These are phyloP conservation scores for Termitomyces sp. DNA, from an alignment of 768 basidiomycete genomes.

Conservation along the genomic window DNA sequence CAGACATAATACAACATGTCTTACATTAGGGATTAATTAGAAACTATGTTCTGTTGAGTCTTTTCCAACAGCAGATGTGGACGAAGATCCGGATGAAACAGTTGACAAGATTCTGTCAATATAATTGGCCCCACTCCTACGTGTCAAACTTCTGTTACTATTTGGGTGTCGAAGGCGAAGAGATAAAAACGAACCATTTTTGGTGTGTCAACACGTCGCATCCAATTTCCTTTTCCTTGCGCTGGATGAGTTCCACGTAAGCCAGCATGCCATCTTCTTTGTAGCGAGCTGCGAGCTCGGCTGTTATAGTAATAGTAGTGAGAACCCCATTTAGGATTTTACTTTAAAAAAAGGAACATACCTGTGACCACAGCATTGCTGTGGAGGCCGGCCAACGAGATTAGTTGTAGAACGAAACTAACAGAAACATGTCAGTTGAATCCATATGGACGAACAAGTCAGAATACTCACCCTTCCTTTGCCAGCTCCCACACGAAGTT, in stretches of 20 bases:
- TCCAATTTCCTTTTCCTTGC: conserved; percentile 82
- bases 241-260: conserved; percentile 83
- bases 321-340: not conserved
- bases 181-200: conserved; percentile 60
- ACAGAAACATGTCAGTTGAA: conserved; percentile 4
- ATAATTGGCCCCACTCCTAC: conserved; percentile 87
- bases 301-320: conserved; percentile 25
- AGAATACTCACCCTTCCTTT: conserved; percentile 63
- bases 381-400: conserved; percentile 89
- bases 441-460: not conserved
- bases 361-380: conserved; percentile 75
- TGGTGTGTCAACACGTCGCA: conserved; percentile 92
- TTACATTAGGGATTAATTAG: conserved; percentile 21
- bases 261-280: conserved; percentile 90
- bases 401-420: conserved; percentile 83
- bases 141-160: not conserved
- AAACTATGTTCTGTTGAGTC: conserved; percentile 90
- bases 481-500: conserved; percentile 87
- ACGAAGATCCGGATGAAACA: conserved; percentile 84
- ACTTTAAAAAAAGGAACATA: conserved; percentile 25
- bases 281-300: conserved; percentile 74
- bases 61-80: conserved; percentile 75
- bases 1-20: no score
- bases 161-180: not conserved
- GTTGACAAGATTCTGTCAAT: conserved; percentile 81